Conservation (phyloP, 306 rosid species). For the Cicer chorassanicum region DNA sequence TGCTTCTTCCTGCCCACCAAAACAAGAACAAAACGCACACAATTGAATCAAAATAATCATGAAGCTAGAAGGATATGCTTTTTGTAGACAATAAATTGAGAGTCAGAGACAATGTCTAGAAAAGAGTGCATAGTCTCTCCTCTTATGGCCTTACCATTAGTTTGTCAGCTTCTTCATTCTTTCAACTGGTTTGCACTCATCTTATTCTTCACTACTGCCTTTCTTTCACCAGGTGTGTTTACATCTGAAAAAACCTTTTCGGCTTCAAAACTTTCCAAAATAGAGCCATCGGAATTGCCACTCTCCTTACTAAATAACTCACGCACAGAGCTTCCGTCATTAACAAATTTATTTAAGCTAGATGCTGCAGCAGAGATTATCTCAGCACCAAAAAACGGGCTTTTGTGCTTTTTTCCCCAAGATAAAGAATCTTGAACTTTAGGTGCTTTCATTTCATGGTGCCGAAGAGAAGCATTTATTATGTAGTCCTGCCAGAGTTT, state of each 20-base stretch:
- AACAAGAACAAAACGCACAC: conserved; percentile 12
- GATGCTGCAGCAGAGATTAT: conserved; percentile 73
- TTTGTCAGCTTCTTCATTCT: conserved; percentile 84
- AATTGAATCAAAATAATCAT: conserved; percentile 35
- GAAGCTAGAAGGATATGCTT: conserved; percentile 27
- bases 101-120: not conserved
- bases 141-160: conserved; percentile 63
- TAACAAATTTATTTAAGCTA: conserved; percentile 70
- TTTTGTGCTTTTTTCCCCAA: conserved; percentile 68
- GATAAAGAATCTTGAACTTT: conserved; percentile 72
- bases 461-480: conserved; percentile 61
- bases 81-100: conserved; percentile 27
- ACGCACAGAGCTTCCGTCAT: conserved; percentile 74
- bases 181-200: conserved; percentile 84
- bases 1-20: conserved; percentile 69
- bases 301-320: conserved; percentile 49
- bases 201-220: conserved; percentile 48
- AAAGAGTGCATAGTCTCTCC: conserved; percentile 17
- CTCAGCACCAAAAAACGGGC: conserved; percentile 54
- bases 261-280: conserved; percentile 46
- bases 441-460: conserved; percentile 76
- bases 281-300: conserved; percentile 49
- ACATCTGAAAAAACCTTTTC: conserved; percentile 45
- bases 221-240: conserved; percentile 46
- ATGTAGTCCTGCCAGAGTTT: conserved; percentile 55